Evolutionary conservation across 2,329 filamentous ascomycete species (phyloP), one percentile per base, ranked within the genome.

Genomic region (Penicillium occitanis): DNA sequence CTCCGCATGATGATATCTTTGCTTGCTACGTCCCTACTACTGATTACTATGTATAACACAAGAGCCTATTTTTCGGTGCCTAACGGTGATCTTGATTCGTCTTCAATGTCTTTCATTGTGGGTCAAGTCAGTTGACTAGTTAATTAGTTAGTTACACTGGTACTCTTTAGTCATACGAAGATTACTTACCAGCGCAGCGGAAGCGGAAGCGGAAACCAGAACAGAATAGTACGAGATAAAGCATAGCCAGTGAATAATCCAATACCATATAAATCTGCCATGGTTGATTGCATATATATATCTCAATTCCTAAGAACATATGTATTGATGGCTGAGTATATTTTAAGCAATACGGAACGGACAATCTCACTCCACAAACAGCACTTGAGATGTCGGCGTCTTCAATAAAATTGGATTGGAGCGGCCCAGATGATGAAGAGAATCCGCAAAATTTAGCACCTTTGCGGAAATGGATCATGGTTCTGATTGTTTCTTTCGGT

Each of bases 381-480:
- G 10, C 46, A 50, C 10, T 13, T 17, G 17, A 19, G 17, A 50
- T 50, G 46, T 19, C 46, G 17, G 46, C 10, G 17, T 19, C n/a
- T 25, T 8, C 46, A 25, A 50, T 50, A 50, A 50, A n/a, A 50
- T 17, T 55, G 51, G 51, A 55, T 28, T 55, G 51, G 51, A 55
- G 19, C 28, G 51, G 51, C 28, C 22, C 6, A 28, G 28, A 55
- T 33, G 51, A 55, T 55, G n/a, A 17, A 33, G 22, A 28, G 10
- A 33, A 55, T 19, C 51, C 51, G 14, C n/a, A 11, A n/a, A 55
- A 55, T 33, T 55, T 55, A 25, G 19, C 51, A 14, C 51, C 51
- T 5, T 28, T 6, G 28, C 19, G 28, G 30, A 55, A 55, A 55
- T 55, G 51, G 51, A 13, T 55, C 30, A 28, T 28, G 19, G 28